Base-by-base conservation (phyloP, 2,329 filamentous ascomycete species). In the Neofusicoccum parvum region DNA sequence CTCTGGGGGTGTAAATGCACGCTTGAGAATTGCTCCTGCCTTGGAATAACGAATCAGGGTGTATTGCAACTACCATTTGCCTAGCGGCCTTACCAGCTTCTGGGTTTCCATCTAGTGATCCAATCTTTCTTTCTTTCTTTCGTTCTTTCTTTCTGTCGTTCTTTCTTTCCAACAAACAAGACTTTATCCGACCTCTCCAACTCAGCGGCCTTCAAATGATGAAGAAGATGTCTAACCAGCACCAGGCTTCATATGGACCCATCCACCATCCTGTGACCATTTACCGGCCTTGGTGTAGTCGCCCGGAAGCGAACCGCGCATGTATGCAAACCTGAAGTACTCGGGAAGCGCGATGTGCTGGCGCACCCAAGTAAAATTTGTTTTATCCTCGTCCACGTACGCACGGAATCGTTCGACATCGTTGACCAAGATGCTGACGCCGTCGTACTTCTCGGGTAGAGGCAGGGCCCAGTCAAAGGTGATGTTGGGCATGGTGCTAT, bases 341-440 rank as follows among this genome's bases (percentile, higher is more conserved):
- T 93, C 90, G 45, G 88, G 86, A 51, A 79, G 65, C 5, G 68
- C 72, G 17, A 67, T 65, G 9, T 69, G 66, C 43, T 72, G 72
- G 67, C 87, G 81, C 0, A 78, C 79, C 88, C 90, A 92, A 0
- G 84, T 83, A 69, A 90, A 90, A 11, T 72, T 74, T 2, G 74
- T 70, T 45, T 82, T 81, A 46, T 80, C 82, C 51, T 84, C 85
- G 67, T 90, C 90, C 20, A 81, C 73, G 75, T 90, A 94, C 5
- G 86, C 86, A n/a, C 90, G 81, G 75, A 90, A 93, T 20, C 91
- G 82, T 77, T 96, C 92, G 0, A 96, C 92, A 70, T 96, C 92
- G 72, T 96, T 95, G 69, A 96, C 90, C 0, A 96, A 80, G 15
- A 95, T 85, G 73, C 89, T 92, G 66, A 96, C 85, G 12, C 92